A percentile compares a stretch with the other conserved stretches of the same genome.
Evolutionary conservation across 352 stramenopile genomes (phyloP).

Genomic region (Pythium aristosporum): DNA sequence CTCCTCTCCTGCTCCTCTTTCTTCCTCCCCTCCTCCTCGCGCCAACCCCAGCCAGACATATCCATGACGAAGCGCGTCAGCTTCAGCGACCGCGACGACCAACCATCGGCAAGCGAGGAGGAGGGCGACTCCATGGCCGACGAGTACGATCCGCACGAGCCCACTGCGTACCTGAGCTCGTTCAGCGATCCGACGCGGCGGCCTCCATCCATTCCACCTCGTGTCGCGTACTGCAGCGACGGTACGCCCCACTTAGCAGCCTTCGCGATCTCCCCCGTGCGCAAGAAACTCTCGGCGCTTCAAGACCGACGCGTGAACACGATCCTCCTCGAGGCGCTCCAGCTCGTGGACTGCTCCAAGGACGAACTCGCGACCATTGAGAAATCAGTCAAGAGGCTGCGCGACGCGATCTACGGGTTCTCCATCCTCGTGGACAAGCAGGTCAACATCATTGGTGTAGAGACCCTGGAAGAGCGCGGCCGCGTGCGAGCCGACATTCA

Average conservation of each 20-base stretch:
- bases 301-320: constrained; percentile 60
- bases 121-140: not conserved
- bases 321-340: constrained; percentile 56
- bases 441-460: constrained; percentile 55
- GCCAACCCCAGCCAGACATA: not conserved
- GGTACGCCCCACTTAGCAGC: constrained; percentile 3
- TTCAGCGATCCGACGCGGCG: constrained; percentile 9
- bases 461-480: constrained; percentile 42
- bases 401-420: constrained; percentile 62
- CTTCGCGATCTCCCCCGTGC: constrained; percentile 33
- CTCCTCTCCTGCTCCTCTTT: not conserved
- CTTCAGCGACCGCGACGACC: constrained; percentile 15
- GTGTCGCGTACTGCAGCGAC: constrained; percentile 12
- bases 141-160: not conserved
- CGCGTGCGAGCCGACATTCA: constrained; percentile 62
- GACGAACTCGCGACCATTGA: constrained; percentile 62
- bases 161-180: constrained; percentile 6
- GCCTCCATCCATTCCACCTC: constrained; percentile 16
- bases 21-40: not conserved
- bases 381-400: constrained; percentile 51
- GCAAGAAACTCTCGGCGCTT: constrained; percentile 58
- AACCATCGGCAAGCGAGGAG: not conserved
- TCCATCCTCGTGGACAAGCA: constrained; percentile 76
- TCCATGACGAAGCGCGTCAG: constrained; percentile 25
- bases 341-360: constrained; percentile 60